Evolutionary conservation across 306 rosid species (phyloP).

Genomic region (Sicyos edulis): DNA sequence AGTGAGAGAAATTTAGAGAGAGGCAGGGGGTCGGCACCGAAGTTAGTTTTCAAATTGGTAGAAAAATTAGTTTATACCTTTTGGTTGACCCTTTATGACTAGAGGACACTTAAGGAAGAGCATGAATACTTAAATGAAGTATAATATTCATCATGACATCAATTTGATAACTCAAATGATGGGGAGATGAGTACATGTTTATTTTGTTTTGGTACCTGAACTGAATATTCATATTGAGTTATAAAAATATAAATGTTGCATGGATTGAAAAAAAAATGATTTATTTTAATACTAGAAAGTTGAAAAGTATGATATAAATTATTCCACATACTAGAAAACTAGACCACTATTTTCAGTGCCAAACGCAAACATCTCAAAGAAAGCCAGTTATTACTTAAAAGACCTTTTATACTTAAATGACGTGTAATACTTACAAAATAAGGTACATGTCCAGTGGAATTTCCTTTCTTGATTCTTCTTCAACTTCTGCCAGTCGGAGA

Average conservation of each 20-base stretch:
- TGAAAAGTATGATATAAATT: background rate
- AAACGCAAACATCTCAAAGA: constrained; percentile 9
- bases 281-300: background rate
- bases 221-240: background rate
- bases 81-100: background rate
- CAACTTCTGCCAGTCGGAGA: constrained; percentile 61
- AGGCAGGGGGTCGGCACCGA: too few relatives aligned
- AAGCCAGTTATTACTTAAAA: background rate
- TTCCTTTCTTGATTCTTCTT: constrained; percentile 82
- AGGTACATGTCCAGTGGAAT: constrained; percentile 84
- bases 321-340: background rate
- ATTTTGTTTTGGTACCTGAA: background rate
- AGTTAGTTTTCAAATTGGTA: too few relatives aligned
- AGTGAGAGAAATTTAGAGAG: too few relatives aligned
- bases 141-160: background rate
- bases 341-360: background rate
- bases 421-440: constrained; percentile 60
- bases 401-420: background rate
- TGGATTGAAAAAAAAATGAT: background rate
- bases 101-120: background rate
- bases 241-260: background rate
- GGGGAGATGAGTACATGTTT: background rate
- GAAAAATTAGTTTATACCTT: background rate
- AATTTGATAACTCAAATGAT: background rate
- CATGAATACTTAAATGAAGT: background rate